Conservation (phyloP, 441 rosid species). For the Isatis lusitanica region DNA sequence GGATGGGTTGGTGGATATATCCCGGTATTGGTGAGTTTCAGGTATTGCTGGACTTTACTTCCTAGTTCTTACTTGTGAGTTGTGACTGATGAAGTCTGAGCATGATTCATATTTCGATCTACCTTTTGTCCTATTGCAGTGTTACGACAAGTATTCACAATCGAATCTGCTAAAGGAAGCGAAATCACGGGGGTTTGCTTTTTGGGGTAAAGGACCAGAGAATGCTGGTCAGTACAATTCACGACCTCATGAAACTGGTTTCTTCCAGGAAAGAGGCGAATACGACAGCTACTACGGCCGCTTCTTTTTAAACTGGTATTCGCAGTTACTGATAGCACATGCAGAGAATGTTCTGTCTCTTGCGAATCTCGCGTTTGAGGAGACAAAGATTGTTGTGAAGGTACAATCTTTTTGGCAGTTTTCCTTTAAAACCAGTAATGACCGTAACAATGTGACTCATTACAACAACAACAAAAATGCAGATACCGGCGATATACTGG, state of each 20-base stretch:
- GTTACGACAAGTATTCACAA: constrained; percentile 71
- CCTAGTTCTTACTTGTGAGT: background rate
- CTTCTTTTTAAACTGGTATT: constrained; percentile 76
- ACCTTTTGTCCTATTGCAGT: constrained; percentile 43
- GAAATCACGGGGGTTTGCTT: constrained; percentile 57
- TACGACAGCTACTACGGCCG: constrained; percentile 81
- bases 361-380: constrained; percentile 69
- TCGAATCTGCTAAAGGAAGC: constrained; percentile 60
- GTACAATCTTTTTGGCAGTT: constrained; percentile 30
- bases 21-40: constrained; percentile 86
- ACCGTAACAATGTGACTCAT: background rate
- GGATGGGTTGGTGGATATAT: constrained; percentile 81
- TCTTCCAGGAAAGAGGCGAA: constrained; percentile 74
- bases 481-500: constrained; percentile 78
- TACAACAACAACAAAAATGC: constrained; percentile 3
- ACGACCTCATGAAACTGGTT: constrained; percentile 68
- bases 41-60: constrained; percentile 42
- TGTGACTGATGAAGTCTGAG: constrained; percentile 6
- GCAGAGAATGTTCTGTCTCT: constrained; percentile 70
- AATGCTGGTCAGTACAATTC: constrained; percentile 73
- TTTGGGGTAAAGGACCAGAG: constrained; percentile 75
- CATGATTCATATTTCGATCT: background rate
- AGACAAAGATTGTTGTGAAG: constrained; percentile 62
- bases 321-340: constrained; percentile 54
- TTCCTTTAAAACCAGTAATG: background rate